A percentile compares a stretch with the other conserved stretches of the same genome.
Conservation (phyloP, 768 basidiomycete species). For the Suillus subluteus region DNA sequence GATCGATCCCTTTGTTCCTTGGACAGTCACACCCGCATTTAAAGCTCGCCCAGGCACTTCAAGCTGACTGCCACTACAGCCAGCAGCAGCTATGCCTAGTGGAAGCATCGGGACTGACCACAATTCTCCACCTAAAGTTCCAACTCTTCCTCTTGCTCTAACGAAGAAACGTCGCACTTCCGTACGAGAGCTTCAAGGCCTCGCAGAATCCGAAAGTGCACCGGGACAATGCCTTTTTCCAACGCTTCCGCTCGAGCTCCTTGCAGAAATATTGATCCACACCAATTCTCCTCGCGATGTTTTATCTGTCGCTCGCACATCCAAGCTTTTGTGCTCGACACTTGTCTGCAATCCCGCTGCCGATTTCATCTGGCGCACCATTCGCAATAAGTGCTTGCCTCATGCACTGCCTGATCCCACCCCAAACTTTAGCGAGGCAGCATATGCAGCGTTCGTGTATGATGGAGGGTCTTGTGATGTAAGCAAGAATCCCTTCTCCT, state of each 20-base stretch:
- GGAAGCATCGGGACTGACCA: not conserved
- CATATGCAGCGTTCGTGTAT: constrained; percentile 69
- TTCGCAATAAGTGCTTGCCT: constrained; percentile 43
- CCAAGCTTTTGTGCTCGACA: constrained; percentile 53
- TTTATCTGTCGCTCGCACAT: constrained; percentile 61
- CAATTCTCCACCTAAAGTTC: not conserved
- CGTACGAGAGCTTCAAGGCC: not conserved
- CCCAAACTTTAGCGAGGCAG: constrained; percentile 52
- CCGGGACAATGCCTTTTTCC: constrained; percentile 16
- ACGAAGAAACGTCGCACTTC: not conserved
- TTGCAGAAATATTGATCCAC: constrained; percentile 62
- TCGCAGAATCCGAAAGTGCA: not conserved
- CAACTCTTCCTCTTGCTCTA: not conserved
- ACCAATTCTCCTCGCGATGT: constrained; percentile 58
- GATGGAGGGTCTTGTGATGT: constrained; percentile 61
- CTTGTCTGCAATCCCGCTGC: constrained; percentile 48
- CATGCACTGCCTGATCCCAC: constrained; percentile 46
- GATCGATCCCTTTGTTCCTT: not conserved
- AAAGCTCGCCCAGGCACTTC: not conserved
- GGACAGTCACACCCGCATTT: not conserved
- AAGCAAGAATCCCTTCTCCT: constrained; percentile 17
- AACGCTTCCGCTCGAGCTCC: constrained; percentile 60
- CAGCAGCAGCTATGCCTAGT: not conserved
- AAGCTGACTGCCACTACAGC: not conserved
- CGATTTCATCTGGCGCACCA: constrained; percentile 61